phyloP scores from a whole-genome alignment of 2,329 filamentous ascomycete species.

The Simplicillium sp. region DNA sequence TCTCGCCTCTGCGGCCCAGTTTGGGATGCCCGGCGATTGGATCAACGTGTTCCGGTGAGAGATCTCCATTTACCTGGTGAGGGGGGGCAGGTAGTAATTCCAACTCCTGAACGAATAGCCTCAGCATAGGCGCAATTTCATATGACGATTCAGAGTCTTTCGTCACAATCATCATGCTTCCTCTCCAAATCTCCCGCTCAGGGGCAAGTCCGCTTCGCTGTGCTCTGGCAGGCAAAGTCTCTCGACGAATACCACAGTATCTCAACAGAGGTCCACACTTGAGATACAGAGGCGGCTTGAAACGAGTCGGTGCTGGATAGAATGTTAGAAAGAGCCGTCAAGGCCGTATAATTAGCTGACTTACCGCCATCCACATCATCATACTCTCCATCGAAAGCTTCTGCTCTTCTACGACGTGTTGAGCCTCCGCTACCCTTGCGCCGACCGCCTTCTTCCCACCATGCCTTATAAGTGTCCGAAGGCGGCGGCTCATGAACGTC shows the following conservation, averaged over 20 bases:
- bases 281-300: slow-evolving; percentile 75
- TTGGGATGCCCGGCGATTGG: slow-evolving; percentile 83
- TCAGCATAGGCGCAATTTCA: slow-evolving; percentile 64
- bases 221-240: slow-evolving; percentile 34
- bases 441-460: slow-evolving; percentile 62
- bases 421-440: slow-evolving; percentile 36
- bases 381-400: slow-evolving; percentile 58
- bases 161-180: slow-evolving; percentile 92
- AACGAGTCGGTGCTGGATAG: slow-evolving; percentile 50
- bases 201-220: slow-evolving; percentile 14
- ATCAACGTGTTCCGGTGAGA: slow-evolving; percentile 78
- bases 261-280: slow-evolving; percentile 86
- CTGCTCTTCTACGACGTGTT: slow-evolving; percentile 43
- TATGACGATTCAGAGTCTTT: slow-evolving; percentile 77
- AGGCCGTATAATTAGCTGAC: slow-evolving; percentile 8
- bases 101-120: slow-evolving; percentile 80
- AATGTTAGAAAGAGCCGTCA: slow-evolving; percentile 7
- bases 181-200: slow-evolving; percentile 80
- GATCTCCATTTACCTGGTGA: slow-evolving; percentile 51
- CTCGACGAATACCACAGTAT: slow-evolving; percentile 72
- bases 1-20: slow-evolving; percentile 73
- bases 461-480: slow-evolving; percentile 48
- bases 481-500: slow-evolving; percentile 38
- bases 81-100: slow-evolving; percentile 74
- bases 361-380: slow-evolving; percentile 49